A percentile compares a stretch with the other conserved stretches of the same genome.
These are phyloP conservation scores for Phytophthora vignae DNA, from an alignment of 352 stramenopile species.

Conservation along the genomic window DNA sequence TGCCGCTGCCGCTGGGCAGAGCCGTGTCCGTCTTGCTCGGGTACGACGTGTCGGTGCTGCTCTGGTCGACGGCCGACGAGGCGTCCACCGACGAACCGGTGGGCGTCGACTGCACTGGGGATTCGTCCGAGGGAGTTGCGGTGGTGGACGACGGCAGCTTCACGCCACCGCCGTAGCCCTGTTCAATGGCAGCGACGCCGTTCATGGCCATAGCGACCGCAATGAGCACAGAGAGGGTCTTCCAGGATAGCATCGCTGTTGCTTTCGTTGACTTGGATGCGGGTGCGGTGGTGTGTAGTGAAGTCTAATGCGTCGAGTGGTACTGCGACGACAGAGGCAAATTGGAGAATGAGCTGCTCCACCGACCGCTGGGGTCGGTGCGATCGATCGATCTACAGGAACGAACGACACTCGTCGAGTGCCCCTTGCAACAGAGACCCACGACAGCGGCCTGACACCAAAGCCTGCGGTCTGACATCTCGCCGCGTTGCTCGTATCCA, in stretches of 20 bases:
- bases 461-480: constrained; percentile 20
- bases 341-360: constrained; percentile 30
- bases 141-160: constrained; percentile 17
- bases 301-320: not conserved
- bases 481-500: constrained; percentile 26
- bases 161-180: constrained; percentile 31
- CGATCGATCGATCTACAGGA: constrained; percentile 1
- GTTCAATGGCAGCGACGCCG: constrained; percentile 23
- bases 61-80: constrained; percentile 14
- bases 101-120: constrained; percentile 13
- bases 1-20: constrained; percentile 22
- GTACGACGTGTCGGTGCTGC: constrained; percentile 10
- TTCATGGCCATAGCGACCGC: constrained; percentile 33
- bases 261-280: constrained; percentile 4
- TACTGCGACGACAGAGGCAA: constrained; percentile 22
- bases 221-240: constrained; percentile 30
- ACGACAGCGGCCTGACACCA: not conserved
- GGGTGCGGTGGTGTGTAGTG: not conserved
- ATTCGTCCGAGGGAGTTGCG: constrained; percentile 18
- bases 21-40: constrained; percentile 28
- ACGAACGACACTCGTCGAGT: constrained; percentile 8
- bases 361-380: constrained; percentile 14
- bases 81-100: constrained; percentile 15
- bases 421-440: constrained; percentile 22
- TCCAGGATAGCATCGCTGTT: constrained; percentile 30